Percentiles rank a stretch among this genome's conserved stretches.
phyloP scores from a whole-genome alignment of 495 filamentous ascomycete genomes.

The Margaritispora aquatica region DNA sequence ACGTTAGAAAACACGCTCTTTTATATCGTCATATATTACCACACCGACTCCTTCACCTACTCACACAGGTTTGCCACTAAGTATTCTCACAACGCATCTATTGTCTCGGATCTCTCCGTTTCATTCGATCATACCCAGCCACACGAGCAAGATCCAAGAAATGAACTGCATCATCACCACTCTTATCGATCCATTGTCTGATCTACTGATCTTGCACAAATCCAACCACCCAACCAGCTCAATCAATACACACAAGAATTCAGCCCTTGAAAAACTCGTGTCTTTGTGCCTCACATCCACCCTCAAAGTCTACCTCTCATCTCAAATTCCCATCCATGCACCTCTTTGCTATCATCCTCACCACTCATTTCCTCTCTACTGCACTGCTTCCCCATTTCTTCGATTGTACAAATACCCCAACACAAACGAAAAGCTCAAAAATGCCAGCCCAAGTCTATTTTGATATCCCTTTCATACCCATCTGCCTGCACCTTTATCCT shows the following conservation, averaged over 20 bases:
- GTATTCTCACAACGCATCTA: too few relatives aligned
- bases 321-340: not conserved
- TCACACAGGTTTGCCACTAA: too few relatives aligned
- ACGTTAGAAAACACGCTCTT: too few relatives aligned
- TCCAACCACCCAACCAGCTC: not conserved
- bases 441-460: constrained; percentile 10
- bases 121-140: too few relatives aligned
- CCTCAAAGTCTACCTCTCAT: not conserved
- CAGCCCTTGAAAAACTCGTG: constrained; percentile 23
- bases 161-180: too few relatives aligned
- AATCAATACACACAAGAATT: constrained; percentile 16
- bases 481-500: not conserved
- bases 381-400: not conserved
- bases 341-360: not conserved
- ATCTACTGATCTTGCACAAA: not conserved
- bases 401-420: not conserved
- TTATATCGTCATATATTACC: too few relatives aligned
- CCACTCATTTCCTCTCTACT: not conserved
- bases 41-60: too few relatives aligned
- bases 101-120: too few relatives aligned
- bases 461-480: not conserved
- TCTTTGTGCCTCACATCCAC: not conserved
- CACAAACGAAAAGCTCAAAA: not conserved
- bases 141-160: too few relatives aligned
- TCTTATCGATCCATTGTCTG: too few relatives aligned